Conservation (phyloP, 768 basidiomycete species). For the Mycena vitilis region DNA sequence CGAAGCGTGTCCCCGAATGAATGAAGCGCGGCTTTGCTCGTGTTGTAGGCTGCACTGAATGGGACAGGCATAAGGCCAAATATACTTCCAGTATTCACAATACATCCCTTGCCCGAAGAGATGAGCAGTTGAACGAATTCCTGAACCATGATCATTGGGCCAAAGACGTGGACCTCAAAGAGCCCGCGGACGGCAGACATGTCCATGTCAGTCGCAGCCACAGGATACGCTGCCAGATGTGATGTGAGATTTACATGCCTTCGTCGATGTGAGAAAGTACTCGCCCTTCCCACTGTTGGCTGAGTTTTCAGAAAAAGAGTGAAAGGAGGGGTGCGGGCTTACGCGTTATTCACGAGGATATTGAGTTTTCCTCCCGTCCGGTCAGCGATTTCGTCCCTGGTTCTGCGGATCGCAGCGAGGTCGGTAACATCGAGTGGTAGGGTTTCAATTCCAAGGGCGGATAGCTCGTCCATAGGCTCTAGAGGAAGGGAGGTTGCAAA, state of each 20-base stretch:
- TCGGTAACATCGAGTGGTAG: no score
- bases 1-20: conserved; percentile 43
- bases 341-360: conserved; percentile 47
- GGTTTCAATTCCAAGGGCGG: no score
- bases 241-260: no score
- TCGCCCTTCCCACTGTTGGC: no score
- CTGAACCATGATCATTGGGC: not conserved
- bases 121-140: conserved; percentile 7
- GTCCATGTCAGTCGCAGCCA: conserved; percentile 38
- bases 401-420: no score
- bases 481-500: no score
- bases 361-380: conserved; percentile 43
- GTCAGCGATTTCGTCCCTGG: no score
- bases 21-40: conserved; percentile 45
- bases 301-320: no score
- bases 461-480: no score
- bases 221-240: not conserved
- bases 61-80: conserved; percentile 41
- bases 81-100: conserved; percentile 43
- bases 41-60: conserved; percentile 42
- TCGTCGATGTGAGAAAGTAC: no score
- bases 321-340: not conserved
- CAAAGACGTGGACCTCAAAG: conserved; percentile 14
- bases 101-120: conserved; percentile 31
- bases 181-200: conserved; percentile 19